Evolutionary conservation across 768 basidiomycete genomes (phyloP), one percentile per base, ranked within the genome.

Genomic region (Termitomyces sp.): DNA sequence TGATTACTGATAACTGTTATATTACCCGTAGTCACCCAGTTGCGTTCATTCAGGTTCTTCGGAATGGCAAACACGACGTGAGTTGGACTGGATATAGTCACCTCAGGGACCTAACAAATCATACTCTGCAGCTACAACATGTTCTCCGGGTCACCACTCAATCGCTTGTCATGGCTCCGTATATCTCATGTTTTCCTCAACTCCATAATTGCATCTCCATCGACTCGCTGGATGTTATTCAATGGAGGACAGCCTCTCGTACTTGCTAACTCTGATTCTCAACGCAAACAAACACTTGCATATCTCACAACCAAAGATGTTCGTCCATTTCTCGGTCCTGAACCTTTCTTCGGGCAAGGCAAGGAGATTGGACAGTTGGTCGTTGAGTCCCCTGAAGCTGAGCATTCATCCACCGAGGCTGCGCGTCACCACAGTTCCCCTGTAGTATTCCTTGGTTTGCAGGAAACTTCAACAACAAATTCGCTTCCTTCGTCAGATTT

Each of bases 91-190:
- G 43, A 37, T 34, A 22, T 34, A 36, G 34, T 47, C 24, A 18
- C 7, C 18, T 26, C 9, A 5, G 34, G 24, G 13, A 16, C 18
- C 22, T 27, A n/a, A 52, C 20, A n/a, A 43, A 24, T 33, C 16
- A 2, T 16, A 53, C 14, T 12, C 18, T 13, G 18, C 52, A 52
- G 69, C 67, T 58, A 74, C 32, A 78, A 79, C 59, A 69, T 72
- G 64, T 80, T 75, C 64, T 71, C 75, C 7, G 87, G 88, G 40
- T 89, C 91, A 55, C 85, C 89, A 43, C 73, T 93, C 33, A 93
- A 93, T 69, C 86, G 92, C 16, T 78, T 93, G 20, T 86, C 89
- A 1, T 94, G 94, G 86, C 79, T 95, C 36, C 81, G 92, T 27
- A 71, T 85, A 3, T 92, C 90, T 14, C 82, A 84, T 30, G 69